Conservation (phyloP, 306 rosid genomes). For the Styphnolobium japonicum region DNA sequence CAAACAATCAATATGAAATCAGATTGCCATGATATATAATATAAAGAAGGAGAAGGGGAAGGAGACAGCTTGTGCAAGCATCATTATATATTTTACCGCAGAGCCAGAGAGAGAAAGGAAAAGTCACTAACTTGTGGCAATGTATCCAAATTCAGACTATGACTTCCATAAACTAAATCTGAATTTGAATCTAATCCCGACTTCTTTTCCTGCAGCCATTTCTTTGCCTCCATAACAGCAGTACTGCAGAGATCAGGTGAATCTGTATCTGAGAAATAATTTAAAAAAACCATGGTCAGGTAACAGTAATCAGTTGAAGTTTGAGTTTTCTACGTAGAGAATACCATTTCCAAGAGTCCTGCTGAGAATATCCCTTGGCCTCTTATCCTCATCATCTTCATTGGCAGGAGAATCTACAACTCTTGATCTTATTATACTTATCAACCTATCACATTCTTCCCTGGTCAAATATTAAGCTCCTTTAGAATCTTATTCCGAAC, state of each 20-base stretch:
- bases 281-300: conserved; percentile 15
- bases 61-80: conserved; percentile 7
- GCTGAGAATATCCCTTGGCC: conserved; percentile 45
- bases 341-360: conserved; percentile 38
- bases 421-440: conserved; percentile 74
- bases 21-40: background rate
- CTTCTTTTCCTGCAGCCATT: conserved; percentile 81
- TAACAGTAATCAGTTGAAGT: conserved; percentile 10
- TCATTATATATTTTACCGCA: background rate
- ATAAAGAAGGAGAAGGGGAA: no score
- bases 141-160: conserved; percentile 35
- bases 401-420: conserved; percentile 50
- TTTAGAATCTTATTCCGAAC: conserved; percentile 21
- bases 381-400: conserved; percentile 41
- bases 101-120: conserved; percentile 16
- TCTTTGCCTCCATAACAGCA: conserved; percentile 84
- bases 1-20: background rate
- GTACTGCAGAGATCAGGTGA: conserved; percentile 60
- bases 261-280: conserved; percentile 37
- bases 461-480: conserved; percentile 49
- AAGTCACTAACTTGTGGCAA: conserved; percentile 50
- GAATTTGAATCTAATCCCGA: conserved; percentile 55
- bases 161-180: conserved; percentile 51
- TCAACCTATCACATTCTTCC: conserved; percentile 77
- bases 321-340: conserved; percentile 13